Evolutionary conservation across 306 rosid genomes (phyloP), one percentile per base, ranked within the genome.

Genomic region (Glycine soja): DNA sequence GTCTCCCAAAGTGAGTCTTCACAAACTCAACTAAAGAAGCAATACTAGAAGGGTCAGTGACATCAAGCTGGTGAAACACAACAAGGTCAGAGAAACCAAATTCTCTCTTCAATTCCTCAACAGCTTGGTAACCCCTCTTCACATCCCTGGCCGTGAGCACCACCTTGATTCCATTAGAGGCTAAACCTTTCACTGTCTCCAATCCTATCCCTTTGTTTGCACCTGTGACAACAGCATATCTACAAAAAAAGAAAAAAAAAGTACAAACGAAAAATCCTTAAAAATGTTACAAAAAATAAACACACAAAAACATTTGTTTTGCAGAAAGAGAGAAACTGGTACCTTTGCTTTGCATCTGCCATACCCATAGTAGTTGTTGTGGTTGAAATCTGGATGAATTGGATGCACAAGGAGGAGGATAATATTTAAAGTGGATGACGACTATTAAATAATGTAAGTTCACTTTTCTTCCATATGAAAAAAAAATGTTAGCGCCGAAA

Each of bases 191-290:
- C 10, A 82, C 83, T 52, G 79, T 84, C 16, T 76, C 88, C 16
- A 77, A 78, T 34, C 90, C 90, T 46, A 87, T 24, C 70, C 90
- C 90, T 66, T 87, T 87, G 47, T 87, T 87, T 30, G 86, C 68
- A 38, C 90, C 90, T 40, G 86, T 87, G n/a, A 87, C 90, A 8
- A 87, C 88, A 14, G 90, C 90, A 84, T 78, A 87, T 76, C 90
- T 87, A 72, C 45, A 62, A 48, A 59, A 3, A 3, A 36, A 36
- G 2, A 24, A 24, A 24, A 24, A 24, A 24, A 24, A 24, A 24
- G 2, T 2, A 24, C 30, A 1, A 11, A 74, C 13, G 3, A 50
- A 24, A 4, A 74, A 64, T 40, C 46, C 10, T 53, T 1, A 18
- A 43, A 36, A 71, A 74, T 66, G 56, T 54, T 7, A 59, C 9